Base-by-base conservation (phyloP, 768 basidiomycete species). In the Leccinum pellstonianum region DNA sequence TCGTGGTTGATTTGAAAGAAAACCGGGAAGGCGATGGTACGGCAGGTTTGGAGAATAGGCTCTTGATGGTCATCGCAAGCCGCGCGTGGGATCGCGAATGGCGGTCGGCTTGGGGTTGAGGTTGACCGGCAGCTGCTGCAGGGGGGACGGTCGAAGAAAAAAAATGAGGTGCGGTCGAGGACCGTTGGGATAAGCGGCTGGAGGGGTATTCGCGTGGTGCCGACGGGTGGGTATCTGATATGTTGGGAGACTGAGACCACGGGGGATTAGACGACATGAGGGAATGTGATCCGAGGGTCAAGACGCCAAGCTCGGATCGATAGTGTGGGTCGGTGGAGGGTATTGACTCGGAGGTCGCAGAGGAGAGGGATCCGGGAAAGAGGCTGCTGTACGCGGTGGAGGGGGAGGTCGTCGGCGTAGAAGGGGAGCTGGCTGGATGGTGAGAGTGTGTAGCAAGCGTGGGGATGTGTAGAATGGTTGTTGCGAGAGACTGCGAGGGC, bases 51-150 rank as follows among this genome's bases (percentile, higher is more conserved):
- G 71, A 67, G 12, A 79, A 66, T 1, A 79, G 66, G 11, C 69
- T 72, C 67, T 77, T 78, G 51, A 79, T 73, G 41, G 61, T 66
- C 38, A 63, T 29, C 3, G 68, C 48, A 10, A 74, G 31, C 10
- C 68, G 61, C 10, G 70, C 64, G 21, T 61, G 56, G 21, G 61
- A 55, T n/a, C 58, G 61, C 1, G 54, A 48, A 10, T 62, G 66
- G 15, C 58, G 48, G 38, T 68, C 67, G 10, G 17, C 4, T 27
- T 51, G 37, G 15, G n/a, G 3, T 43, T 43, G 41, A 43, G 3
- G 41, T n/a, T 43, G 41, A n/a, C n/a, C 41, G n/a, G 41, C 41
- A 43, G 41, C 41, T 43, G 41, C 41, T 43, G 41, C 41, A 43
- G 41, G n/a, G 15, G 41, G 9, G 3, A n/a, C n/a, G 17, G 41